Percentiles rank a stretch among this genome's conserved stretches.
Conservation (phyloP, 768 basidiomycete species). For the Mycena floridula region DNA sequence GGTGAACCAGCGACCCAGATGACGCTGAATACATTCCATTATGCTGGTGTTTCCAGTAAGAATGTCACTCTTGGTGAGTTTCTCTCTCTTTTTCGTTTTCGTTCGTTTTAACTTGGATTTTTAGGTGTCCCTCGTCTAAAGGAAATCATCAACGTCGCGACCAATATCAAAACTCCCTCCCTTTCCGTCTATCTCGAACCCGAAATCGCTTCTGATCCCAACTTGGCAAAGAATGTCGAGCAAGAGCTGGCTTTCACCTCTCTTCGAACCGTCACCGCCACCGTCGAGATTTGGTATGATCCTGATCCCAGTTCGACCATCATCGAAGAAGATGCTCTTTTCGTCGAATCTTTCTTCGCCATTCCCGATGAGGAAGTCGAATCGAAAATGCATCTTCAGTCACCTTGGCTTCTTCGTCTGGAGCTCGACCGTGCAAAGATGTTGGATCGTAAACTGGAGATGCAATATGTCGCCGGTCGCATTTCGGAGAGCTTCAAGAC, state of each 20-base stretch:
- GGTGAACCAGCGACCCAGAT: slow-evolving; percentile 99
- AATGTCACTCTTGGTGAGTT: slow-evolving; percentile 98
- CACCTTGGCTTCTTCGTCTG: slow-evolving; percentile 95
- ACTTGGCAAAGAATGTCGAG: slow-evolving; percentile 79
- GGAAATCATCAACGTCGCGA: slow-evolving; percentile 99
- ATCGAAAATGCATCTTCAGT: slow-evolving; percentile 83
- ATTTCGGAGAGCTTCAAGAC: slow-evolving; percentile 94
- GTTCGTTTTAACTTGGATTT: no score
- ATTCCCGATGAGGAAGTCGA: slow-evolving; percentile 98
- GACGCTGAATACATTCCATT: slow-evolving; percentile 99
- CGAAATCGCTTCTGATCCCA: slow-evolving; percentile 53
- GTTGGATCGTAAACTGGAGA: slow-evolving; percentile 94
- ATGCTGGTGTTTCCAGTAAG: slow-evolving; percentile 99
- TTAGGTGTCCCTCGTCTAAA: slow-evolving; percentile 99
- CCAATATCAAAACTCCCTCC: slow-evolving; percentile 97
- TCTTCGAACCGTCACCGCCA: slow-evolving; percentile 87
- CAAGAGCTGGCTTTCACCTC: slow-evolving; percentile 94
- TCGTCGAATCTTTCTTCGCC: slow-evolving; percentile 98
- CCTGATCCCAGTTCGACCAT: slow-evolving; percentile 88
- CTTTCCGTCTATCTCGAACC: slow-evolving; percentile 86
- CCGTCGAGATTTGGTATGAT: slow-evolving; percentile 98
- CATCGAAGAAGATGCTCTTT: slow-evolving; percentile 92
- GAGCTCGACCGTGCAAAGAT: slow-evolving; percentile 97
- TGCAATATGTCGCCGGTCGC: slow-evolving; percentile 89
- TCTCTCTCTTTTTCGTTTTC: no score